These are phyloP conservation scores for Entomophthora muscae DNA, from an alignment of 371 early-diverging fungal genomes.

Conservation along the genomic window DNA sequence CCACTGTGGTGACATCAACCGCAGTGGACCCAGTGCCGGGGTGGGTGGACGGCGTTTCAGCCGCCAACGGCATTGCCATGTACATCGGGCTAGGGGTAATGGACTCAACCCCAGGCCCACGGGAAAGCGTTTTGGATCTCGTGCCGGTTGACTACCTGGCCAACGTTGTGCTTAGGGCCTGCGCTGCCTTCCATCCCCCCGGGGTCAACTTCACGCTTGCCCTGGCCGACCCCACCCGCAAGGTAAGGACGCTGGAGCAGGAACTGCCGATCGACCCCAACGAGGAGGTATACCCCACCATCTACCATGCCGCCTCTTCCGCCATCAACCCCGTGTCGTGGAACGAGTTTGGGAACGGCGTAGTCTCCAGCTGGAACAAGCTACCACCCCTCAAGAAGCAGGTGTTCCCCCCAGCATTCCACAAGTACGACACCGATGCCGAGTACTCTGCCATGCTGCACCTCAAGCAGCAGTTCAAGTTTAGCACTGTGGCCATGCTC, in stretches of 20 bases:
- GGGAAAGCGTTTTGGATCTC: slow-evolving; percentile 13
- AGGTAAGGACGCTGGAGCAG: background rate
- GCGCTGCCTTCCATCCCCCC: background rate
- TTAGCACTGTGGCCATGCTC: background rate
- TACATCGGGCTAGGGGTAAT: slow-evolving; percentile 10
- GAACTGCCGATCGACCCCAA: slow-evolving; percentile 2
- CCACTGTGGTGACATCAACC: slow-evolving; percentile 30
- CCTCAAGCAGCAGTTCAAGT: background rate
- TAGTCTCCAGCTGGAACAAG: background rate
- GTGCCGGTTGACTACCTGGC: slow-evolving; percentile 9
- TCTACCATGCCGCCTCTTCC: slow-evolving; percentile 17
- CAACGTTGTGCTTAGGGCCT: background rate
- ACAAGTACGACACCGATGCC: background rate
- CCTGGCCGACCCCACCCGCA: slow-evolving; percentile 10
- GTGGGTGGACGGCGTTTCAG: slow-evolving; percentile 45
- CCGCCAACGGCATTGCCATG: slow-evolving; percentile 21
- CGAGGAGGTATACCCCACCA: slow-evolving; percentile 7
- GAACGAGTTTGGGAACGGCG: slow-evolving; percentile 13
- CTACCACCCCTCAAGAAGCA: slow-evolving; percentile 3
- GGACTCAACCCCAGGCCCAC: slow-evolving; percentile 15
- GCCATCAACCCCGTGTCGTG: slow-evolving; percentile 17
- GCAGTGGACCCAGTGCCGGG: slow-evolving; percentile 32
- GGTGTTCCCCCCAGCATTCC: background rate
- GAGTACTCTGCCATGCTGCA: background rate
- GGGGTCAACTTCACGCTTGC: slow-evolving; percentile 17